These are phyloP conservation scores for Thelephora terrestris DNA, from an alignment of 1,284 basidiomycete genomes.

Conservation along the genomic window DNA sequence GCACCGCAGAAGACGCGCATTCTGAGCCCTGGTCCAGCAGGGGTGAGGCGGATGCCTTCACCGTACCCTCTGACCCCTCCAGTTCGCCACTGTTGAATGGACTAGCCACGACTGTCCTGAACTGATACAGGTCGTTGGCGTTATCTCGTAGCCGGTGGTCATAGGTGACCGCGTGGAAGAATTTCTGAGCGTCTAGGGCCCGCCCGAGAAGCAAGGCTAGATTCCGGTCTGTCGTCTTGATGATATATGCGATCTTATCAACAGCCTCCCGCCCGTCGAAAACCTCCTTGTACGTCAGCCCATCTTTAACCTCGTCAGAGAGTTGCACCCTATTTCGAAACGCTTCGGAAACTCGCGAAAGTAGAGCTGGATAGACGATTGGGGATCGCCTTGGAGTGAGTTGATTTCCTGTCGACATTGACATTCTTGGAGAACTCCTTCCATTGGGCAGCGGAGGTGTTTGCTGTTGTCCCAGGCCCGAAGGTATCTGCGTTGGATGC, in stretches of 20 bases:
- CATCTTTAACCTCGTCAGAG: slow-evolving; percentile 84
- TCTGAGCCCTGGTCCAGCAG: slow-evolving; percentile 14
- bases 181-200: slow-evolving; percentile 96
- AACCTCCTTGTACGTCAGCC: slow-evolving; percentile 89
- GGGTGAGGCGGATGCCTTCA: slow-evolving; percentile 16
- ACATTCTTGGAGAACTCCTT: slow-evolving; percentile 34
- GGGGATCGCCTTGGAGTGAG: slow-evolving; percentile 38
- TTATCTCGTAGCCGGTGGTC: slow-evolving; percentile 93
- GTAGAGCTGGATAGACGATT: slow-evolving; percentile 86
- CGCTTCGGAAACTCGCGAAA: slow-evolving; percentile 90
- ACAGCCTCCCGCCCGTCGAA: slow-evolving; percentile 98
- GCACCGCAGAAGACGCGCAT: slow-evolving; percentile 7
- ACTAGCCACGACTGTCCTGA: slow-evolving; percentile 63
- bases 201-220: slow-evolving; percentile 90
- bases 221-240: slow-evolving; percentile 96
- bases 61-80: slow-evolving; percentile 26
- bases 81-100: slow-evolving; percentile 75
- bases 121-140: slow-evolving; percentile 88
- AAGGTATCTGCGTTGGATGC: slow-evolving; percentile 12
- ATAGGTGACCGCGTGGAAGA: slow-evolving; percentile 99
- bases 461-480: slow-evolving; percentile 25
- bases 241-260: slow-evolving; percentile 93
- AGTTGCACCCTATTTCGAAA: slow-evolving; percentile 79
- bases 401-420: not conserved
- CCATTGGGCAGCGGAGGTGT: slow-evolving; percentile 29